A percentile compares a stretch with the other conserved stretches of the same genome.
Conservation (phyloP, 2,329 filamentous ascomycete genomes). For the Septoria linicola region DNA sequence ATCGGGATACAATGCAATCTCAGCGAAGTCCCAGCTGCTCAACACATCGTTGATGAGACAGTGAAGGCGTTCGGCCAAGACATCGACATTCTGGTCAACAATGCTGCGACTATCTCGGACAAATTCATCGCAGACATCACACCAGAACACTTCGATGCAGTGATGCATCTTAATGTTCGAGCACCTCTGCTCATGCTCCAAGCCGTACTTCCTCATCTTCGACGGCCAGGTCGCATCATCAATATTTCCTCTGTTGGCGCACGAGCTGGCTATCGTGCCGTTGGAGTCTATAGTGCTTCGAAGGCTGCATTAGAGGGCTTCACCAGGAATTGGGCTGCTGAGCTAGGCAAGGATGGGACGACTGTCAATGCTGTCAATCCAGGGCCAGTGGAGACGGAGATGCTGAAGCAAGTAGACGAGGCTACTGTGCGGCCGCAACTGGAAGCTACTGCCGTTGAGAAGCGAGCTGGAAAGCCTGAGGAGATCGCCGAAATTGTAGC, state of each 20-base stretch:
- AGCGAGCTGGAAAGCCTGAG: slow-evolving; percentile 52
- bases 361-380: slow-evolving; percentile 63
- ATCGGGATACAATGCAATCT: slow-evolving; percentile 45
- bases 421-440: slow-evolving; percentile 53
- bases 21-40: slow-evolving; percentile 36
- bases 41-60: slow-evolving; percentile 41
- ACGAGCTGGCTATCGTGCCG: slow-evolving; percentile 46
- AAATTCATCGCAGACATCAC: slow-evolving; percentile 40
- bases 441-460: slow-evolving; percentile 52
- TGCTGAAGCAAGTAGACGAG: slow-evolving; percentile 55
- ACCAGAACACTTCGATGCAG: slow-evolving; percentile 51
- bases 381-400: slow-evolving; percentile 59
- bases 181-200: slow-evolving; percentile 56
- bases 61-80: slow-evolving; percentile 40
- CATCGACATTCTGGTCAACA: slow-evolving; percentile 49
- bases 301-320: slow-evolving; percentile 62
- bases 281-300: slow-evolving; percentile 55
- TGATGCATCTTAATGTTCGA: slow-evolving; percentile 60
- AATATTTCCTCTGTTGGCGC: slow-evolving; percentile 59
- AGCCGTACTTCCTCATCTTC: slow-evolving; percentile 54
- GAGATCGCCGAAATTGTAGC: slow-evolving; percentile 59
- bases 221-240: slow-evolving; percentile 53
- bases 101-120: slow-evolving; percentile 33
- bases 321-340: slow-evolving; percentile 59
- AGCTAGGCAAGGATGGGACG: slow-evolving; percentile 57